Conservation (phyloP, 257 asterid species). For the Solanum ossicruentum region DNA sequence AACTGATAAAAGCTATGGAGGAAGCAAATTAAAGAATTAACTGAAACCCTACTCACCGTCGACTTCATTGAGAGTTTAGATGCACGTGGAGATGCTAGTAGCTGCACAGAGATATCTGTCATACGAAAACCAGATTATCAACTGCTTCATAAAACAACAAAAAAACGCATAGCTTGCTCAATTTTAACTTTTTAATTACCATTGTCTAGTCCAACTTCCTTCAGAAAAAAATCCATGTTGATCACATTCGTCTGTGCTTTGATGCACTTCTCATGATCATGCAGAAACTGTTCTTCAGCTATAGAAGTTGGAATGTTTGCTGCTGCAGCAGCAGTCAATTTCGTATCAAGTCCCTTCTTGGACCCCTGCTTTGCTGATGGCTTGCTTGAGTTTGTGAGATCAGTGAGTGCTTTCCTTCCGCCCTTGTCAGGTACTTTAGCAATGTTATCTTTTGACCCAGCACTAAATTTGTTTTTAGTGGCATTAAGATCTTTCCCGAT, state of each 20-base stretch:
- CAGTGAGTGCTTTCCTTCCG: constrained; percentile 65
- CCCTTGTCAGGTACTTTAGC: constrained; percentile 30
- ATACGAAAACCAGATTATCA: background rate
- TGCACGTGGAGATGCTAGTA: constrained; percentile 13
- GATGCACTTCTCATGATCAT: constrained; percentile 70
- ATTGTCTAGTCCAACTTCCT: constrained; percentile 52
- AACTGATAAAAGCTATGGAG: background rate
- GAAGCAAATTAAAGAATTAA: background rate
- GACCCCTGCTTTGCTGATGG: constrained; percentile 26
- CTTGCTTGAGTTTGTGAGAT: constrained; percentile 66
- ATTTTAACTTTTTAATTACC: constrained; percentile 13
- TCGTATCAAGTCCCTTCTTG: constrained; percentile 17
- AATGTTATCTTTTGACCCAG: constrained; percentile 11
- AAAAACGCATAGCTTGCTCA: background rate
- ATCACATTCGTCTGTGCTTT: constrained; percentile 36
- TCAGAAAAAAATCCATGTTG: constrained; percentile 44
- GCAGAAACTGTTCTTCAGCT: constrained; percentile 54
- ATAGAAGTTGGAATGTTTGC: constrained; percentile 20
- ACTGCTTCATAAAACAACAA: background rate
- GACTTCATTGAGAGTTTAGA: constrained; percentile 14
- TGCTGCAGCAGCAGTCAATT: constrained; percentile 25
- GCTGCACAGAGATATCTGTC: background rate
- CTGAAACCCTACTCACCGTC: constrained; percentile 19
- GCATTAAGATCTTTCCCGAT: constrained; percentile 33
- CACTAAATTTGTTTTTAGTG: background rate